Evolutionary conservation across 1,284 basidiomycete species (phyloP).

Genomic region (Moesziomyces sp.): DNA sequence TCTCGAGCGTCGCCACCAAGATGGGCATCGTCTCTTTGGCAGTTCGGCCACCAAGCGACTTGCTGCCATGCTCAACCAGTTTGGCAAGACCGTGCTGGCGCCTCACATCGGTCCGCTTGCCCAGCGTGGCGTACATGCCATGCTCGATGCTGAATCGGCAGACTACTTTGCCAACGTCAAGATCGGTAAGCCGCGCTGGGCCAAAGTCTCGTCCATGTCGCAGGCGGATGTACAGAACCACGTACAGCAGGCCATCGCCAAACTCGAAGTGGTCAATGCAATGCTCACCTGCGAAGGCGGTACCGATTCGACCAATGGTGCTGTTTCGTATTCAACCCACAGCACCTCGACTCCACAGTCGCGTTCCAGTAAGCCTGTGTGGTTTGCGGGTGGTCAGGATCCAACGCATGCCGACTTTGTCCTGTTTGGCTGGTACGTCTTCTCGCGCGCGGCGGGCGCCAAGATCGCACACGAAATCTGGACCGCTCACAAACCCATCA

Average conservation of each 20-base stretch:
- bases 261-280: slow-evolving; percentile 37
- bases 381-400: slow-evolving; percentile 47
- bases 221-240: slow-evolving; percentile 24
- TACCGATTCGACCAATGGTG: background rate
- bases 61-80: slow-evolving; percentile 49
- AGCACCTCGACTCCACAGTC: background rate
- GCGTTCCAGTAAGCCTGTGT: slow-evolving; percentile 7
- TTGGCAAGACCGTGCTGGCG: slow-evolving; percentile 42
- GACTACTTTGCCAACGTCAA: slow-evolving; percentile 55
- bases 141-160: slow-evolving; percentile 46
- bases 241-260: slow-evolving; percentile 29
- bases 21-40: slow-evolving; percentile 43
- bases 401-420: slow-evolving; percentile 59
- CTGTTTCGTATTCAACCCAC: background rate
- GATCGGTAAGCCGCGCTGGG: slow-evolving; percentile 43
- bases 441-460: slow-evolving; percentile 37
- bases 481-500: slow-evolving; percentile 35
- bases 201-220: slow-evolving; percentile 20
- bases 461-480: slow-evolving; percentile 45
- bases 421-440: slow-evolving; percentile 55
- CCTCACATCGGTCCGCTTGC: slow-evolving; percentile 42
- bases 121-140: slow-evolving; percentile 29
- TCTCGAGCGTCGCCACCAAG: slow-evolving; percentile 40
- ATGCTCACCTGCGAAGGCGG: slow-evolving; percentile 39
- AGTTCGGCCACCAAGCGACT: slow-evolving; percentile 35